Evolutionary conservation across 2,329 filamentous ascomycete genomes (phyloP).

Genomic region (Myriosclerotinia duriaeana): DNA sequence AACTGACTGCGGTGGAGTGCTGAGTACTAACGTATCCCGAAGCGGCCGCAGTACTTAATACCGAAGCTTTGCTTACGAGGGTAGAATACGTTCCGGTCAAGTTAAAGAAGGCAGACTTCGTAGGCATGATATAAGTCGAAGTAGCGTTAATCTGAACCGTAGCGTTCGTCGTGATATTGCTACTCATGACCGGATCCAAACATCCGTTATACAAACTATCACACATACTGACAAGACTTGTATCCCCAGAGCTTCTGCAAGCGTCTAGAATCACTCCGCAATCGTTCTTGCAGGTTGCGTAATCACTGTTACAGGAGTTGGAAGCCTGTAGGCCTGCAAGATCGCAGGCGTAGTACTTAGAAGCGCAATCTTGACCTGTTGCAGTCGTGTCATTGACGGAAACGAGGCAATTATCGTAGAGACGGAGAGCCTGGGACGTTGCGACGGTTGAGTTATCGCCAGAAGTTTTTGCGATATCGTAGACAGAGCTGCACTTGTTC

Average conservation of each 20-base stretch:
- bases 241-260: slow-evolving; percentile 6
- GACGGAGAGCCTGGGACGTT: slow-evolving; percentile 22
- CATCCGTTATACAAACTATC: slow-evolving; percentile 19
- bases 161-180: slow-evolving; percentile 4
- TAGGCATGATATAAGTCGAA: background rate
- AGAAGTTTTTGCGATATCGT: slow-evolving; percentile 24
- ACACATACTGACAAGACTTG: background rate
- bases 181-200: slow-evolving; percentile 12
- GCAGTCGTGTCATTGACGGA: slow-evolving; percentile 19
- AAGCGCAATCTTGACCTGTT: slow-evolving; percentile 17
- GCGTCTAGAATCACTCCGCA: slow-evolving; percentile 6
- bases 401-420: slow-evolving; percentile 27
- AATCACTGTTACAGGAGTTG: slow-evolving; percentile 2
- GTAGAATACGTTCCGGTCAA: slow-evolving; percentile 1
- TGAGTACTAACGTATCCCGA: background rate
- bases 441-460: slow-evolving; percentile 22
- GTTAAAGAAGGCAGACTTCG: slow-evolving; percentile 1
- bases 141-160: background rate
- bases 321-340: background rate
- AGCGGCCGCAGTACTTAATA: no score
- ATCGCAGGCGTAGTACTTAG: slow-evolving; percentile 8
- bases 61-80: background rate
- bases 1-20: no score
- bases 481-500: slow-evolving; percentile 26
- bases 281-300: slow-evolving; percentile 9